phyloP scores from a whole-genome alignment of 2,329 filamentous ascomycete genomes.

The Ustilaginoidea virens region DNA sequence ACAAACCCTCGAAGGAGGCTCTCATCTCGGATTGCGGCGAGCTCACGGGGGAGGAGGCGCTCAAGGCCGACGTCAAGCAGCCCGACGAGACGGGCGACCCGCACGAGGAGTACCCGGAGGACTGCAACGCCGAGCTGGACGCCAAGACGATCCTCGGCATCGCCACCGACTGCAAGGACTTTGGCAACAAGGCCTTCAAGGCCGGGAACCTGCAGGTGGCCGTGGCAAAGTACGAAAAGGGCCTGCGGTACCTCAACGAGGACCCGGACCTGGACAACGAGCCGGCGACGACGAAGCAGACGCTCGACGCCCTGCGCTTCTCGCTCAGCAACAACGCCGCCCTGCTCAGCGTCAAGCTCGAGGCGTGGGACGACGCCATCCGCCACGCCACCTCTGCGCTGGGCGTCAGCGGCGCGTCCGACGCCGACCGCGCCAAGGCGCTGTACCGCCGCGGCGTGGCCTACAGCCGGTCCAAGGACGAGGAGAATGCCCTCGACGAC shows the following conservation, averaged over 20 bases:
- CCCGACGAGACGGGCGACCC: slow-evolving; percentile 74
- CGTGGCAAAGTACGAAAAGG: slow-evolving; percentile 90
- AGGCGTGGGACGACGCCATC: slow-evolving; percentile 53
- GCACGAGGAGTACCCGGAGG: slow-evolving; percentile 93
- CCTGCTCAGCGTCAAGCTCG: slow-evolving; percentile 69
- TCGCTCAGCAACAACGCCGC: slow-evolving; percentile 80
- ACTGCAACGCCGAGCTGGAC: slow-evolving; percentile 48
- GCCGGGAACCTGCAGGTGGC: slow-evolving; percentile 51
- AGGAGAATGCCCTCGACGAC: slow-evolving; percentile 63
- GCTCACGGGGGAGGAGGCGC: slow-evolving; percentile 56
- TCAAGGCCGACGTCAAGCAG: slow-evolving; percentile 48
- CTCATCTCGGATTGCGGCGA: slow-evolving; percentile 75
- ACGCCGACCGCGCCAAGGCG: slow-evolving; percentile 78
- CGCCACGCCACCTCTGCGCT: slow-evolving; percentile 60
- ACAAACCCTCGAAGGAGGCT: slow-evolving; percentile 64
- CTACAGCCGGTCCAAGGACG: slow-evolving; percentile 62
- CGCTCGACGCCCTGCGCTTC: slow-evolving; percentile 64
- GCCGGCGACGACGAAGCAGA: slow-evolving; percentile 46
- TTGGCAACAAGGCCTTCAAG: slow-evolving; percentile 89
- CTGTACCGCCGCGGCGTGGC: slow-evolving; percentile 71
- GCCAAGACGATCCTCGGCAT: slow-evolving; percentile 61
- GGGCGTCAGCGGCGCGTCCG: slow-evolving; percentile 45
- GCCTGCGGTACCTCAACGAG: slow-evolving; percentile 74
- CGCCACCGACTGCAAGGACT: slow-evolving; percentile 73
- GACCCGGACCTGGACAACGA: slow-evolving; percentile 63